These are phyloP conservation scores for Naganishia antarctica DNA, from an alignment of 768 basidiomycete species.

Conservation along the genomic window DNA sequence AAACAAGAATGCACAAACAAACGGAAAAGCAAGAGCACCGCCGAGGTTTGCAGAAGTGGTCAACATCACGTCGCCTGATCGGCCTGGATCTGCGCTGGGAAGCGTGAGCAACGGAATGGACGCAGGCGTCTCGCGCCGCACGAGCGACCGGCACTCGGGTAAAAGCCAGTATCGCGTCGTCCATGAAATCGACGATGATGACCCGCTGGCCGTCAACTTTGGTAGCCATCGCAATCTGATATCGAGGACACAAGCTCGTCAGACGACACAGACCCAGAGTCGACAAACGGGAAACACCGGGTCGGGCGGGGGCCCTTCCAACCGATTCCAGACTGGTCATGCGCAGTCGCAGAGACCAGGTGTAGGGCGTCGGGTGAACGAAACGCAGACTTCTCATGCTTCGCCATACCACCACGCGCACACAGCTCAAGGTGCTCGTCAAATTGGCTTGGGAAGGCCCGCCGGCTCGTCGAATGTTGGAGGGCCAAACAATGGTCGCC, in stretches of 20 bases:
- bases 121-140: too few species aligned
- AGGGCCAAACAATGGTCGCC: not conserved
- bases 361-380: not conserved
- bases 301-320: too few species aligned
- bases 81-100: not conserved
- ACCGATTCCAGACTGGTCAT: too few species aligned
- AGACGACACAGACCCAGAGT: not conserved
- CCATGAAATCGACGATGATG: not conserved
- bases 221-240: constrained; percentile 1
- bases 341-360: too few species aligned
- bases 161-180: not conserved
- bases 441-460: not conserved
- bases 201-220: not conserved
- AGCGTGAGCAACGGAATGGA: too few species aligned
- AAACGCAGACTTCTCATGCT: not conserved
- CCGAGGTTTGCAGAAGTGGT: constrained; percentile 3
- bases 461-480: not conserved
- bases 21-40: not conserved
- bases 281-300: too few species aligned
- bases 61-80: not conserved
- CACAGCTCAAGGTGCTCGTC: not conserved
- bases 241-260: not conserved
- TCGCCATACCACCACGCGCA: not conserved
- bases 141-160: too few species aligned
- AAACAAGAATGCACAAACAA: not conserved